Conservation (phyloP, 2,329 filamentous ascomycete genomes). For the Stachybotrys elegans region DNA sequence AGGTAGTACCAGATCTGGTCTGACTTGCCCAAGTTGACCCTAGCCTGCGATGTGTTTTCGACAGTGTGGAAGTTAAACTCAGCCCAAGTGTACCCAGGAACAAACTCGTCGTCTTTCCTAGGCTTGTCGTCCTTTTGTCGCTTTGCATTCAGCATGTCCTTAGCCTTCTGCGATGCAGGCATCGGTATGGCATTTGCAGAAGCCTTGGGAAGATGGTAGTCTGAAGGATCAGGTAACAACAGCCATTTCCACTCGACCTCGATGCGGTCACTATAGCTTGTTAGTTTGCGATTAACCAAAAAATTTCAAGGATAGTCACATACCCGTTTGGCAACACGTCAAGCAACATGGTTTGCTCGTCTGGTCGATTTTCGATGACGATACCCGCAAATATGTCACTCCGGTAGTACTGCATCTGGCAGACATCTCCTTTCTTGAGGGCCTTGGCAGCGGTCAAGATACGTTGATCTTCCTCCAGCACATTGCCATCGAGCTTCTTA, state of each 20-base stretch:
- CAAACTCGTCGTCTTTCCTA: conserved; percentile 61
- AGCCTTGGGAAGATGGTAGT: conserved; percentile 69
- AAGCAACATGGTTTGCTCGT: conserved; percentile 71
- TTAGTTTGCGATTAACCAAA: conserved; percentile 31
- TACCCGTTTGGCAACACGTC: conserved; percentile 83
- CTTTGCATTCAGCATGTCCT: conserved; percentile 64
- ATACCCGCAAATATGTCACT: conserved; percentile 88
- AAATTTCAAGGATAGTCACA: conserved; percentile 28
- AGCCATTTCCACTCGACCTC: conserved; percentile 86
- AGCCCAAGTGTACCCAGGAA: conserved; percentile 66
- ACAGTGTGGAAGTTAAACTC: conserved; percentile 69
- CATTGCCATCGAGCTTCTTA: conserved; percentile 64
- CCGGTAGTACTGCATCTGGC: conserved; percentile 80
- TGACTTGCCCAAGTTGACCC: conserved; percentile 65
- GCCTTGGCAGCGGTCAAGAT: conserved; percentile 63
- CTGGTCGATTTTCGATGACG: conserved; percentile 74
- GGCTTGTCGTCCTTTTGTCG: conserved; percentile 57
- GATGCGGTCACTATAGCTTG: conserved; percentile 55
- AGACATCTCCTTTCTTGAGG: conserved; percentile 68
- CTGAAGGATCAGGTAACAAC: conserved; percentile 63
- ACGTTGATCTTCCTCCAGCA: conserved; percentile 64
- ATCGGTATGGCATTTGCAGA: conserved; percentile 68
- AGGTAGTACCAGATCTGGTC: conserved; percentile 87
- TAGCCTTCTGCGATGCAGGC: conserved; percentile 56
- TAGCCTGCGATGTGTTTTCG: conserved; percentile 55